These are phyloP conservation scores for Paulownia fortunei DNA, from an alignment of 257 asterid species.

Conservation along the genomic window DNA sequence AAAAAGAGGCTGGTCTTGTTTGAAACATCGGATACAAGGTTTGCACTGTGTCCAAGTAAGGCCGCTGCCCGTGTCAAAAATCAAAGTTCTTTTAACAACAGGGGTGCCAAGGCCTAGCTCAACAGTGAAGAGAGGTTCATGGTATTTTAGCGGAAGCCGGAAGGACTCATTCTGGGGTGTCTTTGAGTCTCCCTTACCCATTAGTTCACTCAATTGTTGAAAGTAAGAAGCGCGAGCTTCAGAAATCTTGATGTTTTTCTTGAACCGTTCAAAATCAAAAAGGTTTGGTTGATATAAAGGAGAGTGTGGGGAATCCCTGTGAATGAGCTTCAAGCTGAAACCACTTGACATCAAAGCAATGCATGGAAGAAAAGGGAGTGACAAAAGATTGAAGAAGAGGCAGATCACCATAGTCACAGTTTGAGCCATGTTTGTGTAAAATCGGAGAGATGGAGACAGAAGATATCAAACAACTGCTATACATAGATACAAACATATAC, in stretches of 20 bases:
- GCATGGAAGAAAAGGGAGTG: constrained; percentile 16
- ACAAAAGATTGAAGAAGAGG: constrained; percentile 6
- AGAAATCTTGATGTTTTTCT: constrained; percentile 21
- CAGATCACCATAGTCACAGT: neutral
- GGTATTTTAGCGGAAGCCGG: constrained; percentile 13
- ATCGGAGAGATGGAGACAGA: neutral
- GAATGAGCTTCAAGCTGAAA: constrained; percentile 39
- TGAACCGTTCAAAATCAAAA: constrained; percentile 34
- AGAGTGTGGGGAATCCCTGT: constrained; percentile 45
- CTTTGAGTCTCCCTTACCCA: neutral
- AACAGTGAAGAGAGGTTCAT: constrained; percentile 30
- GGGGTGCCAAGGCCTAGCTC: constrained; percentile 48
- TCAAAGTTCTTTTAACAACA: constrained; percentile 23
- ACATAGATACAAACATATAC: neutral
- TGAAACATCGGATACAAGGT: constrained; percentile 43
- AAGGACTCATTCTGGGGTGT: neutral
- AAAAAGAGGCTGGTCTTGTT: constrained; percentile 34
- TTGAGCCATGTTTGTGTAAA: constrained; percentile 27
- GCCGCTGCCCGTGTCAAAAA: constrained; percentile 45
- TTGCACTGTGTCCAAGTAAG: constrained; percentile 46
- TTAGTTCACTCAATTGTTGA: neutral
- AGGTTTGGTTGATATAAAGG: constrained; percentile 44
- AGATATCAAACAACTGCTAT: neutral
- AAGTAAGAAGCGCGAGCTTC: constrained; percentile 31
- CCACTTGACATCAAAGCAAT: constrained; percentile 8